Percentiles rank a stretch among this genome's conserved stretches.
Evolutionary conservation across 495 filamentous ascomycete species (phyloP).

Genomic region (Annulohypoxylon bovei): DNA sequence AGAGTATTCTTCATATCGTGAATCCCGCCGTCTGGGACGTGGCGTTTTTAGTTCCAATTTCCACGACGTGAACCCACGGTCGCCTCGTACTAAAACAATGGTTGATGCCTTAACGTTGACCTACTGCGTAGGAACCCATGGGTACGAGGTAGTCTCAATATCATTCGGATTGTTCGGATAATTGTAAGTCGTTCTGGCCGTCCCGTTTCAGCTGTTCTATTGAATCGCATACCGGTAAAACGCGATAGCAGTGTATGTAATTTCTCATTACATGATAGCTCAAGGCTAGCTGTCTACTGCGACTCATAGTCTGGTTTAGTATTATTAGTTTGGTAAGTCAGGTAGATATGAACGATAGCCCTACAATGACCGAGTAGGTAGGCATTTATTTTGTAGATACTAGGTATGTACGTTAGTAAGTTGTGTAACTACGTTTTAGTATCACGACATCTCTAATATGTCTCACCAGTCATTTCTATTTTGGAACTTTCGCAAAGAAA

Average conservation of each 20-base stretch:
- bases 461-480: constrained; percentile 18
- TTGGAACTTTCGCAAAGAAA: constrained; percentile 9
- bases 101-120: background rate
- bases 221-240: background rate
- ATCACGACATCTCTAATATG: constrained; percentile 5
- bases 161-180: background rate
- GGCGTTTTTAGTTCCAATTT: constrained; percentile 1
- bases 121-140: background rate
- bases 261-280: background rate
- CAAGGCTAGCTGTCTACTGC: background rate
- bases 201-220: background rate
- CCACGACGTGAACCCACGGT: constrained; percentile 1
- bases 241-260: background rate
- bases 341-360: background rate
- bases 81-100: background rate
- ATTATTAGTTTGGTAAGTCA: background rate
- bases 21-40: background rate
- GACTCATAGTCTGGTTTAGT: background rate
- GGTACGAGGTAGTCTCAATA: background rate
- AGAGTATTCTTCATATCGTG: background rate
- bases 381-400: too few relatives aligned
- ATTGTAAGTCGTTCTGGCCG: background rate
- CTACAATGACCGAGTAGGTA: background rate
- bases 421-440: background rate
- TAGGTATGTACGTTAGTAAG: background rate